phyloP scores from a whole-genome alignment of 192 early-diverging fungal species.

The Coemansia interrupta region DNA sequence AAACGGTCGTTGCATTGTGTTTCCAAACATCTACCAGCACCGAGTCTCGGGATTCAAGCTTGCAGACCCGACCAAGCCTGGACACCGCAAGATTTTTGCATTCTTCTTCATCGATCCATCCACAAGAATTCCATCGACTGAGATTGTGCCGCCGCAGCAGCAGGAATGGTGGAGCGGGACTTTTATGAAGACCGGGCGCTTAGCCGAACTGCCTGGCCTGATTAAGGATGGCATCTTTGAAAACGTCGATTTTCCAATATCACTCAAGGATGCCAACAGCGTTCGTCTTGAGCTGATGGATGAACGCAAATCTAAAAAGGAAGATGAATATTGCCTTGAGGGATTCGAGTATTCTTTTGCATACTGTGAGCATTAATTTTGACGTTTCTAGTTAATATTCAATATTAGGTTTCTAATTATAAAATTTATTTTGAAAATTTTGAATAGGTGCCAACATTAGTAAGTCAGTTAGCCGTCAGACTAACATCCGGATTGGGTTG shows the following conservation, averaged over 20 bases:
- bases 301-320: constrained; percentile 34
- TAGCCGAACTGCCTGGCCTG: constrained; percentile 20
- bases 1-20: constrained; percentile 63
- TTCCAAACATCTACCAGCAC: constrained; percentile 74
- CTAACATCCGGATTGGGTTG: no score
- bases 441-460: no score
- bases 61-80: constrained; percentile 57
- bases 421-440: no score
- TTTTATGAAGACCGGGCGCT: not conserved
- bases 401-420: no score
- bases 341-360: no score
- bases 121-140: constrained; percentile 53
- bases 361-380: no score
- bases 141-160: constrained; percentile 65
- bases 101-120: constrained; percentile 73
- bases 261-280: constrained; percentile 48
- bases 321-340: no score
- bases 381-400: no score
- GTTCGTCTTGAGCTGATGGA: constrained; percentile 50
- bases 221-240: constrained; percentile 16
- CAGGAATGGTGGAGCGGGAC: constrained; percentile 40
- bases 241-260: constrained; percentile 30
- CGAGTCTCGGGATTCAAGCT: constrained; percentile 61
- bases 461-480: no score
- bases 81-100: constrained; percentile 63